These are phyloP conservation scores for Alternaria gaisen DNA, from an alignment of 2,329 filamentous ascomycete species.

Conservation along the genomic window DNA sequence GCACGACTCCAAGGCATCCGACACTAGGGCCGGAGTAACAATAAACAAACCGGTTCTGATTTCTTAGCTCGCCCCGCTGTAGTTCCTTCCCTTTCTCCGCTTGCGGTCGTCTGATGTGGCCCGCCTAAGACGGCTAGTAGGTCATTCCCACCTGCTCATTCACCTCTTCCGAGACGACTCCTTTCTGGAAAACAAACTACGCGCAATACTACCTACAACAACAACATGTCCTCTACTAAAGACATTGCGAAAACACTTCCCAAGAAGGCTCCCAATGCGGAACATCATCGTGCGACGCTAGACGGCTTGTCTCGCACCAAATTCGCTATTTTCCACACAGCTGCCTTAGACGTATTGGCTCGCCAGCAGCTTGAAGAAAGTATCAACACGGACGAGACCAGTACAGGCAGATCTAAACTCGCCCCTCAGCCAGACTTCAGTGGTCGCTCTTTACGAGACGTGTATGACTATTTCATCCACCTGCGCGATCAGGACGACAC, in stretches of 20 bases:
- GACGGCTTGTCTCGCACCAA: neutral
- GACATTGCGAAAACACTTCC: neutral
- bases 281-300: neutral
- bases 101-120: neutral
- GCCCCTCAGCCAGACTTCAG: conserved; percentile 9
- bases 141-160: neutral
- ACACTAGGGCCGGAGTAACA: neutral
- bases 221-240: neutral
- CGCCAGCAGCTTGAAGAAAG: conserved; percentile 3
- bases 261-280: neutral
- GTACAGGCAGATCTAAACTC: neutral
- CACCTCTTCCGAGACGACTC: neutral
- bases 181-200: neutral
- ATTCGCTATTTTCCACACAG: conserved; percentile 1
- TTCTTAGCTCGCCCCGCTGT: neutral
- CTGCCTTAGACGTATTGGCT: neutral
- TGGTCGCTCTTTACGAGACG: conserved; percentile 7
- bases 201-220: neutral
- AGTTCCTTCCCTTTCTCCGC: neutral
- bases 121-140: neutral
- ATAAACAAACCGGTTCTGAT: neutral
- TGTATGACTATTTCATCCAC: conserved; percentile 7
- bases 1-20: neutral
- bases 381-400: conserved; percentile 2
- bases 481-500: conserved; percentile 7